Base-by-base conservation (phyloP, 345 rosid species). In the Pugionium cornutum region DNA sequence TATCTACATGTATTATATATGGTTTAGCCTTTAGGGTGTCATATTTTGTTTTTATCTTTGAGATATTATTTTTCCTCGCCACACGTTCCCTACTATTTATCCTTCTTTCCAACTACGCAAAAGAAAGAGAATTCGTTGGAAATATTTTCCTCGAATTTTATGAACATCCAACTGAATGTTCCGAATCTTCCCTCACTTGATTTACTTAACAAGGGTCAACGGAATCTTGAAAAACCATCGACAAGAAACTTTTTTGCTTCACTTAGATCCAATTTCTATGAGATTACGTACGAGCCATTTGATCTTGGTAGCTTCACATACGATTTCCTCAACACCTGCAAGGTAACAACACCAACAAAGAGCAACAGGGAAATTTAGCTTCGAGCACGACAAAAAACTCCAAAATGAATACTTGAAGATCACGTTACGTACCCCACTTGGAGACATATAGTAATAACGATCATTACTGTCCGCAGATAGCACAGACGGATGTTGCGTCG, bases 291-390 rank as follows among this genome's bases (percentile, higher is more conserved):
- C 26, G 53, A 52, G 43, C 32, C 69, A 47, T 50, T 64, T 34
- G 66, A 41, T 49, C 59, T 64, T 58, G 34, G 42, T 58, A 65
- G 42, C 76, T 80, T 85, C 76, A 71, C 81, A 5, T 85, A 81
- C 33, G 82, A 75, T 63, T 80, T 81, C 72, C 81, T 78, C 40
- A 74, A 64, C 50, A 68, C 80, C 96, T 83, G 77, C 66, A 58
- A 62, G 34, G 30, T 7, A 44, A 28, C 30, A 62, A 56, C 30
- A 10, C 4, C 33, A 29, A 37, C 37, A 39, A 68, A 34, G 11
- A 32, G 4, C 37, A 44, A 9, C 28, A 3, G 9, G 1, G 2
- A 9, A 32, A 43, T 6, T 42, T 58, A 52, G 46, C 53, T 63
- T 36, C 1, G 1, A 31, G 3, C 37, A n/a, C 45, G 51, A 66